Base-by-base conservation (phyloP, 768 basidiomycete genomes). In the Pisolithus albus region DNA sequence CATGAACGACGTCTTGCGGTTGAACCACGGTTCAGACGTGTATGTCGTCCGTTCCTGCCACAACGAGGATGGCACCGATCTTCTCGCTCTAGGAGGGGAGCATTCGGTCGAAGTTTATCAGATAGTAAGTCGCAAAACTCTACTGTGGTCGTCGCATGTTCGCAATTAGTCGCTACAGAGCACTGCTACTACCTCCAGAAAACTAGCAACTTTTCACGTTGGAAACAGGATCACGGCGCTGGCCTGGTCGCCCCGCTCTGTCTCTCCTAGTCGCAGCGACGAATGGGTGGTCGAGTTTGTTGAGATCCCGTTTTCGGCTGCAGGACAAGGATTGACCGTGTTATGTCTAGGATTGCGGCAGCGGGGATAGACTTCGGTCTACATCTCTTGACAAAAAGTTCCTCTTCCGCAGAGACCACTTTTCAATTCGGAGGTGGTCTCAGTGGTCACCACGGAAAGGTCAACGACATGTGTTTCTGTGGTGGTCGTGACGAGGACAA, bases 401-500 rank as follows among this genome's bases (percentile, higher is more conserved):
- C 73, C 4, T 64, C 66, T 13, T 64, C 67, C 5, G 66, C 66
- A 11, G 84, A 87, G 59, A 64, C 74, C 52, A 69, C 83, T 46
- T 87, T 83, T 54, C 67, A 78, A 6, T 91, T 92, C 59, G 89
- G 87, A 24, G 88, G 88, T 3, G 87, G 87, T 1, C 71, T 88
- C 30, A 88, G 83, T 56, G 89, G 88, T 1, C 89, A 92, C 59
- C 87, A 89, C 64, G 85, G 82, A 37, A 80, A 75, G 59, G 74
- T 92, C 15, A 90, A 83, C 56, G 88, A 83, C 56, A 83, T 92
- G 74, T 73, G 80, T 21, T 92, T 88, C 59, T 88, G 86, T 63
- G 88, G 88, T 1, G 87, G 88, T 2, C 80, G 75, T 56, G 79
- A 79, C 40, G 75, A 80, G 56, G 86, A 88, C 58, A 79, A 76